Percentiles rank a stretch among this genome's conserved stretches.
phyloP scores from a whole-genome alignment of 177 flowering plant genomes.

The Viscum album region DNA sequence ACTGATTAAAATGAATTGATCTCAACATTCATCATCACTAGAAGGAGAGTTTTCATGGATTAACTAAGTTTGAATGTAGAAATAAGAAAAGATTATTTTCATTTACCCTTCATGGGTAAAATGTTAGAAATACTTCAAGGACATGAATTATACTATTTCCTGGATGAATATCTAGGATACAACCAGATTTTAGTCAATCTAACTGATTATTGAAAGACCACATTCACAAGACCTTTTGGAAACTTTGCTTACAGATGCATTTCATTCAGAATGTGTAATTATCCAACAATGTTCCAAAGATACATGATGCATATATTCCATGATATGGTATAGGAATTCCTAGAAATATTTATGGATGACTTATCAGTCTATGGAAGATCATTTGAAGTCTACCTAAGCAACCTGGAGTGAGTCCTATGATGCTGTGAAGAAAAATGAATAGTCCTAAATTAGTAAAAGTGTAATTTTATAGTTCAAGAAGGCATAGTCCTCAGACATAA shows the following conservation, averaged over 20 bases:
- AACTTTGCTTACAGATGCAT: not conserved
- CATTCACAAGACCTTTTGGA: not conserved
- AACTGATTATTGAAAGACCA: not conserved
- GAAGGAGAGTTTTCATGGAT: no score
- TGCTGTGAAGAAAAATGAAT: not conserved
- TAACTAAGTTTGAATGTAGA: no score
- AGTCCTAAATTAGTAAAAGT: not conserved
- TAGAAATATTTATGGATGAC: not conserved
- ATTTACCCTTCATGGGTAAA: no score
- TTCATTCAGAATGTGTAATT: not conserved
- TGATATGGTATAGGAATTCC: not conserved
- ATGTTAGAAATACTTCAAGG: not conserved
- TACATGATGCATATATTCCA: not conserved
- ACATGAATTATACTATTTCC: not conserved
- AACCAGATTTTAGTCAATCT: not conserved
- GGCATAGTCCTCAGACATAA: not conserved
- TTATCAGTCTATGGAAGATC: not conserved
- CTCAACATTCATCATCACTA: no score
- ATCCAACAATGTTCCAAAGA: not conserved
- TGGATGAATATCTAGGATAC: not conserved
- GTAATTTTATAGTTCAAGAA: not conserved
- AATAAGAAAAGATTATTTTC: no score
- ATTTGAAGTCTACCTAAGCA: not conserved
- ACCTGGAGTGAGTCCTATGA: not conserved
- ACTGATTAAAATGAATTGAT: no score